Evolutionary conservation across 2,329 filamentous ascomycete species (phyloP).

Genomic region (Diaporthe sp.): DNA sequence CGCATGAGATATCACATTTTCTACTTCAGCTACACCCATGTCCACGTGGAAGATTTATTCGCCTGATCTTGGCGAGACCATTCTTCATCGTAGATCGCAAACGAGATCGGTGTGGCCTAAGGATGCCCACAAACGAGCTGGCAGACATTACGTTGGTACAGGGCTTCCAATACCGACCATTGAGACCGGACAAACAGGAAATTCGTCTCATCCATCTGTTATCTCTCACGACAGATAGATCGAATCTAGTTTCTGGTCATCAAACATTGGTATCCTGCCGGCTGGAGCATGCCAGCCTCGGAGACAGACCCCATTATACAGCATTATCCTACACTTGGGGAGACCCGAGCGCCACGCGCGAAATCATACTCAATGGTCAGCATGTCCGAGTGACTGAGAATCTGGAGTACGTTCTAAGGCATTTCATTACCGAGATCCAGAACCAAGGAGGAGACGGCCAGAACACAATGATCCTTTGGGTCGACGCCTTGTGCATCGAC

Average conservation of each 20-base stretch:
- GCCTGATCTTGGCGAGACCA: no score
- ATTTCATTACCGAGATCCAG: not conserved
- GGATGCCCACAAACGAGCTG: not conserved
- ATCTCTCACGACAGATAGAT: not conserved
- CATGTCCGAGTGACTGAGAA: not conserved
- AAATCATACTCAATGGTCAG: not conserved
- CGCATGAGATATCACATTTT: no score
- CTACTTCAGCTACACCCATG: no score
- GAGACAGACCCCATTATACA: not conserved
- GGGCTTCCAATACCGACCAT: not conserved
- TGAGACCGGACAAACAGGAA: not conserved
- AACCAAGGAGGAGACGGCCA: not conserved
- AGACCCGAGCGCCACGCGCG: not conserved
- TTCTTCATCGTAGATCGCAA: not conserved
- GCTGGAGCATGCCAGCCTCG: slow-evolving; percentile 1
- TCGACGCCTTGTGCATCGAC: slow-evolving; percentile 27
- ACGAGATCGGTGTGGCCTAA: not conserved
- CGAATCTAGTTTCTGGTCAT: not conserved
- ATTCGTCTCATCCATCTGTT: slow-evolving; percentile 11
- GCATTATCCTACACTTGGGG: slow-evolving; percentile 28
- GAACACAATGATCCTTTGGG: not conserved
- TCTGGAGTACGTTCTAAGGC: not conserved
- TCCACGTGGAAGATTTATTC: no score
- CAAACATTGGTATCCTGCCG: not conserved
- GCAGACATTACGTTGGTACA: not conserved